Conservation (phyloP, 768 basidiomycete genomes). For the Pleurotus citrinopileatus region DNA sequence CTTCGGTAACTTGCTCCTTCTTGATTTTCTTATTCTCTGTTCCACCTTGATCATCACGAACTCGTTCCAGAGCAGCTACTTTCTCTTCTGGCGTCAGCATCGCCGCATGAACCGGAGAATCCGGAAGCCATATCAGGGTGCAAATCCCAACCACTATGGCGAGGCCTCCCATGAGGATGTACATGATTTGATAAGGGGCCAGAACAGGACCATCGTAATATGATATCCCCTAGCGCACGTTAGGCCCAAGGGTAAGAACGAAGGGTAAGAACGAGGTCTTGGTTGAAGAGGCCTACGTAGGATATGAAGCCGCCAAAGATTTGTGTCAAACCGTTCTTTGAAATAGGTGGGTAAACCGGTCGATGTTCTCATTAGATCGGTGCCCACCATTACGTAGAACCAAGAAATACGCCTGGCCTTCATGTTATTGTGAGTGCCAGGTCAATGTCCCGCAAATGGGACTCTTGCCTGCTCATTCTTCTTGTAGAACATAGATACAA, state of each 20-base stretch:
- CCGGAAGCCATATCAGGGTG: conserved; percentile 60
- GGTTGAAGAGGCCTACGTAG: conserved; percentile 40
- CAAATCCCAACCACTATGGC: conserved; percentile 56
- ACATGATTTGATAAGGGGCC: conserved; percentile 61
- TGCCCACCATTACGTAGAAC: conserved; percentile 67
- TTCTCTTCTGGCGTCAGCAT: conserved; percentile 58
- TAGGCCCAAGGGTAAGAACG: background rate
- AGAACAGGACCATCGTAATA: conserved; percentile 45
- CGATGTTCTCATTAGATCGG: no score
- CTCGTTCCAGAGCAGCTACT: conserved; percentile 60
- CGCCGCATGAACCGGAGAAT: conserved; percentile 59
- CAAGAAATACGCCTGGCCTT: conserved; percentile 57
- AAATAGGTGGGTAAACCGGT: background rate
- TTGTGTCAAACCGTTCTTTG: conserved; percentile 55
- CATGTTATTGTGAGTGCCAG: no score
- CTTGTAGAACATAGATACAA: conserved; percentile 68
- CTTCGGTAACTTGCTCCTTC: conserved; percentile 55
- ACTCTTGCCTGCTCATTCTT: conserved; percentile 69
- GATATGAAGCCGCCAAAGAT: conserved; percentile 65
- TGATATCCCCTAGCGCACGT: conserved; percentile 45
- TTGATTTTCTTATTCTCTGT: conserved; percentile 61
- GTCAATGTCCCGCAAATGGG: no score
- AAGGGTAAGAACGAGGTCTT: background rate
- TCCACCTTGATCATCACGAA: conserved; percentile 65
- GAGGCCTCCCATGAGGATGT: conserved; percentile 55